Conservation (phyloP, 768 basidiomycete species). For the Tricholoma sp. region DNA sequence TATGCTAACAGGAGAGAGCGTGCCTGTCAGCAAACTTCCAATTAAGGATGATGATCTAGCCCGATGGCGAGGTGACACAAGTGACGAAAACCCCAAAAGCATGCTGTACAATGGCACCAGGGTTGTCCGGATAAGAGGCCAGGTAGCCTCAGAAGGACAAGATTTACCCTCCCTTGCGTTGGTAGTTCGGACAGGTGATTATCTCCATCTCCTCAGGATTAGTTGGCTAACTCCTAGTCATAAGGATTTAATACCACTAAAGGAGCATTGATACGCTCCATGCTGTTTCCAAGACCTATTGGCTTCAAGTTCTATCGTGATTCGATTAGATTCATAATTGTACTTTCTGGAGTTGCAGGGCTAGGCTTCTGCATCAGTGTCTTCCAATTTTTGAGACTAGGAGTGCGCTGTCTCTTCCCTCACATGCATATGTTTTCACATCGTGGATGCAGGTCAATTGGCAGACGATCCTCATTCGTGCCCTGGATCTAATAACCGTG, state of each 20-base stretch:
- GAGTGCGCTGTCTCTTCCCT: conserved; percentile 44
- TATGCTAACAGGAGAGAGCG: conserved; percentile 98
- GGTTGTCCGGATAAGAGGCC: conserved; percentile 79
- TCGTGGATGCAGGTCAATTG: conserved; percentile 58
- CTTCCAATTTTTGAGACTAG: conserved; percentile 85
- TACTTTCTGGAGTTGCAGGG: conserved; percentile 87
- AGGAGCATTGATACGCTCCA: conserved; percentile 90
- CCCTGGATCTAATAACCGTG: conserved; percentile 92
- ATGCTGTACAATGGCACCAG: conserved; percentile 90
- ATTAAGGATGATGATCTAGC: conserved; percentile 74
- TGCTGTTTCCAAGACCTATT: conserved; percentile 98
- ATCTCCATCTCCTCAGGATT: conserved; percentile 6
- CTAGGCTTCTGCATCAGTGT: conserved; percentile 91
- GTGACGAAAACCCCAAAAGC: conserved; percentile 72
- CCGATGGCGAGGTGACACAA: conserved; percentile 57
- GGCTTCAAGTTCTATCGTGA: conserved; percentile 99
- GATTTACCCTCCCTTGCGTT: conserved; percentile 69
- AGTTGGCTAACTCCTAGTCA: conserved; percentile 1
- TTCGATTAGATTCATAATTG: conserved; percentile 85
- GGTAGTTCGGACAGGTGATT: conserved; percentile 78
- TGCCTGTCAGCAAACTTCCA: conserved; percentile 90
- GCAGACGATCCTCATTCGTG: conserved; percentile 88
- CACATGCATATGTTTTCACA: neutral
- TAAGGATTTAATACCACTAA: conserved; percentile 95
- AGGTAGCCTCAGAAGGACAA: conserved; percentile 44